Conservation (phyloP, 305 asterid species). For the Striga hermonthica region DNA sequence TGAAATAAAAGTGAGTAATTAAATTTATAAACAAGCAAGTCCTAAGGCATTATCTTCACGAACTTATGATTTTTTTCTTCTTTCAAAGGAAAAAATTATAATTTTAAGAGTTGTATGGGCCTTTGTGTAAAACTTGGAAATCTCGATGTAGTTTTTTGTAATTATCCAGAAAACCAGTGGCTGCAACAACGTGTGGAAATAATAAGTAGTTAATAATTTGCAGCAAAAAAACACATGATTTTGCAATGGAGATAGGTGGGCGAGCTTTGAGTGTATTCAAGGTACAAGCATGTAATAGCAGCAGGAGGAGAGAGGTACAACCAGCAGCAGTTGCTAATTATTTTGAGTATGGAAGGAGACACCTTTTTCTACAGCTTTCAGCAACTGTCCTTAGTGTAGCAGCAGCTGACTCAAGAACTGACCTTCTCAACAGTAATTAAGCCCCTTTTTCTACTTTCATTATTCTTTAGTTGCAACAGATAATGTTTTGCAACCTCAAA, state of each 20-base stretch:
- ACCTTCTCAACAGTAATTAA: slow-evolving; percentile 69
- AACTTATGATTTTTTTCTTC: too few relatives aligned
- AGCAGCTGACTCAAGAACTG: slow-evolving; percentile 58
- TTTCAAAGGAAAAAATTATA: too few relatives aligned
- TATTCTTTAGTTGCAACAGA: neutral
- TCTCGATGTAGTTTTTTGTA: neutral
- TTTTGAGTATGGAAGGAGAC: slow-evolving; percentile 46
- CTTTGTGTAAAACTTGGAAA: neutral
- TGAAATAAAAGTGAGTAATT: too few relatives aligned
- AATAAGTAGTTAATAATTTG: neutral
- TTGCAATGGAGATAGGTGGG: too few relatives aligned
- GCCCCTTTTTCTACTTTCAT: slow-evolving; percentile 4
- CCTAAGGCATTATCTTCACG: too few relatives aligned
- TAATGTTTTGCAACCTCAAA: neutral
- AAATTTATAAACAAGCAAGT: too few relatives aligned
- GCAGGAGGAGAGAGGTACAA: slow-evolving; percentile 14
- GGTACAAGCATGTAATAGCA: slow-evolving; percentile 30
- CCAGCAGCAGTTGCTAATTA: slow-evolving; percentile 7
- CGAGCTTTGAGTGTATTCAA: slow-evolving; percentile 3
- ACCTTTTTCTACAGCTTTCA: slow-evolving; percentile 42
- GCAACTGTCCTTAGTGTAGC: slow-evolving; percentile 32
- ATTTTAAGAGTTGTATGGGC: too few relatives aligned
- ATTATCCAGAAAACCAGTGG: neutral
- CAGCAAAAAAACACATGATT: neutral
- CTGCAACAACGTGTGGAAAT: neutral